Percentiles rank a stretch among this genome's conserved stretches.
Evolutionary conservation across 1,284 basidiomycete genomes (phyloP).

Genomic region (Trichosporon sp.): DNA sequence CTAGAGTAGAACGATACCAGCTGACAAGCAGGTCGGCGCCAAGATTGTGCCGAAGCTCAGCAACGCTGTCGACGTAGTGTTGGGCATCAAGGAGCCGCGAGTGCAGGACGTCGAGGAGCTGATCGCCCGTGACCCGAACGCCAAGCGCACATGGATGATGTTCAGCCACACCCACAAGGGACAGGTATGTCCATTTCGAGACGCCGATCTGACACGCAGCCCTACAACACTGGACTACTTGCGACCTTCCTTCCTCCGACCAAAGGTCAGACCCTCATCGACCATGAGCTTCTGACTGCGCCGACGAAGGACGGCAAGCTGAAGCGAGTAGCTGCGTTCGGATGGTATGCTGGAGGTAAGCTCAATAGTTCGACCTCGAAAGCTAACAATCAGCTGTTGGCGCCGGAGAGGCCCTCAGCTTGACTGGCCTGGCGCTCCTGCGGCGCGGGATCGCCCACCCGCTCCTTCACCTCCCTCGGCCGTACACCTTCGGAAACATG

Average conservation of each 20-base stretch:
- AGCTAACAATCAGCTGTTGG: slow-evolving; percentile 47
- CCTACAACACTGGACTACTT: slow-evolving; percentile 74
- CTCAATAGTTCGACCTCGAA: not conserved
- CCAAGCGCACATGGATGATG: slow-evolving; percentile 56
- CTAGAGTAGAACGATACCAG: not conserved
- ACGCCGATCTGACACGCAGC: slow-evolving; percentile 51
- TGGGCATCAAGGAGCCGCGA: slow-evolving; percentile 84
- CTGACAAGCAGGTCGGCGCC: slow-evolving; percentile 63
- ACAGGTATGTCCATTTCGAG: slow-evolving; percentile 27
- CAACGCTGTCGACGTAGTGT: slow-evolving; percentile 62
- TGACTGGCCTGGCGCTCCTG: slow-evolving; percentile 70
- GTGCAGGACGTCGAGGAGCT: slow-evolving; percentile 54
- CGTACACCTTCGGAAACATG: slow-evolving; percentile 64
- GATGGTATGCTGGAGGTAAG: slow-evolving; percentile 78
- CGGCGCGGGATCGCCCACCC: slow-evolving; percentile 72
- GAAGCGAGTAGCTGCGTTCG: slow-evolving; percentile 78
- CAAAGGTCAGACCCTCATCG: slow-evolving; percentile 58
- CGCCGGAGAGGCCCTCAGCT: slow-evolving; percentile 69
- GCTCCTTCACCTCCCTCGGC: slow-evolving; percentile 76
- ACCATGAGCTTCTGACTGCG: slow-evolving; percentile 73
- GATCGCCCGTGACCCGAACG: slow-evolving; percentile 11
- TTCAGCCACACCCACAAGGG: slow-evolving; percentile 84
- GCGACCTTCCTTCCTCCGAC: slow-evolving; percentile 56
- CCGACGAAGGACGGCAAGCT: slow-evolving; percentile 47
- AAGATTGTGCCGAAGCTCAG: slow-evolving; percentile 56